Conservation (phyloP, 192 early-diverging fungal genomes). For the Umbelopsis sp. region DNA sequence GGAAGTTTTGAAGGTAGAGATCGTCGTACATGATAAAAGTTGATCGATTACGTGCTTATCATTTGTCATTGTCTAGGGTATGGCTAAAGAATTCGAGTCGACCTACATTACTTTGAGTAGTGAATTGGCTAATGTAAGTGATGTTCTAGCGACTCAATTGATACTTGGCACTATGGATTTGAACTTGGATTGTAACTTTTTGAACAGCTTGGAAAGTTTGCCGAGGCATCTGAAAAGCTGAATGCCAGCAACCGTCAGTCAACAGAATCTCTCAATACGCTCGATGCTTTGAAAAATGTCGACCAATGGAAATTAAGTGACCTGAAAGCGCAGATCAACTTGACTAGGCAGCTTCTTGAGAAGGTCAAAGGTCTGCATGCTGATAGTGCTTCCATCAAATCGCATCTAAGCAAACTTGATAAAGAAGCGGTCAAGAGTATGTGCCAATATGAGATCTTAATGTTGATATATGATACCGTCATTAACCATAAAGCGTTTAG, state of each 20-base stretch:
- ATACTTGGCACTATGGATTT: neutral
- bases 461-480: neutral
- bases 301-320: constrained; percentile 13
- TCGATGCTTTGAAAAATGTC: neutral
- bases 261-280: neutral
- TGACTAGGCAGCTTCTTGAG: constrained; percentile 11
- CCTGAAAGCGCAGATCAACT: neutral
- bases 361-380: neutral
- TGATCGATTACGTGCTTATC: neutral
- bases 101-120: constrained; percentile 7
- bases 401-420: neutral
- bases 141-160: neutral
- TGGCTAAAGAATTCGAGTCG: constrained; percentile 26
- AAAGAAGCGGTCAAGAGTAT: constrained; percentile 1
- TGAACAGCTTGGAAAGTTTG: constrained; percentile 7
- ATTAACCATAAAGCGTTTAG: neutral
- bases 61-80: constrained; percentile 2
- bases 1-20: neutral
- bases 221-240: constrained; percentile 13
- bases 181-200: neutral
- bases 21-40: neutral
- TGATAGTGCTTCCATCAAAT: neutral
- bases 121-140: constrained; percentile 18
- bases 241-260: constrained; percentile 1
- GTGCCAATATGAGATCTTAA: neutral